Base-by-base conservation (phyloP, 2,329 filamentous ascomycete genomes). In the Orbilia javanica region DNA sequence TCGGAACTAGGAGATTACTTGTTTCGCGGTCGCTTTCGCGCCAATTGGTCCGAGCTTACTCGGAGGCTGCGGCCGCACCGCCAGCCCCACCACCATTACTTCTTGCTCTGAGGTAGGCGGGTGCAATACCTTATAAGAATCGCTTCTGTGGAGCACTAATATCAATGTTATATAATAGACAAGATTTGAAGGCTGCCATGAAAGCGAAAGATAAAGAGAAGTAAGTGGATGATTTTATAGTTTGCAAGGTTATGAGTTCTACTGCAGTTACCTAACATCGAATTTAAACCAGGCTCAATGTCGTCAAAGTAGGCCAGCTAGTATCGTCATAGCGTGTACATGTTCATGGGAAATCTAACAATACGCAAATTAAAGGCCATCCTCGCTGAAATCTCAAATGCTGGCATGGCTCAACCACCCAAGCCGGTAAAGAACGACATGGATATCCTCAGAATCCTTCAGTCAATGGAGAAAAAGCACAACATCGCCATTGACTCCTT, bases 301-400 rank as follows among this genome's bases (percentile, higher is more conserved):
- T 69, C 15, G 48, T 69, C 27, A 76, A 63, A 44, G 64, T 69
- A 57, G 34, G 46, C 22, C 8, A 25, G 34, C 2, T 18, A n/a
- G 25, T 22, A 31, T 48, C 18, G 44, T 25, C 44, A 10, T 18
- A 22, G 1, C 11, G 25, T 3, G 10, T 13, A 11, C 20, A 50
- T 25, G n/a, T n/a, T n/a, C n/a, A n/a, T n/a, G 20, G n/a, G 3
- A 5, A 15, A 13, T 22, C 55, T 60, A 11, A 53, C 62, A n/a
- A 44, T 20, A 22, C 8, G 8, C 13, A 50, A 20, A 2, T 22
- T 18, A 20, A 42, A 80, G 79, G 84, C 87, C 46, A 85, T 94
- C 79, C 87, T 94, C 80, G 87, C 91, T 34, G 88, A 91, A 79
- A 89, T 91, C 79, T 90, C 90, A 81, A 94, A 94, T 84, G 90